A percentile compares a stretch with the other conserved stretches of the same genome.
Conservation (phyloP, 2,329 filamentous ascomycete species). For the Verticillium nubilum region DNA sequence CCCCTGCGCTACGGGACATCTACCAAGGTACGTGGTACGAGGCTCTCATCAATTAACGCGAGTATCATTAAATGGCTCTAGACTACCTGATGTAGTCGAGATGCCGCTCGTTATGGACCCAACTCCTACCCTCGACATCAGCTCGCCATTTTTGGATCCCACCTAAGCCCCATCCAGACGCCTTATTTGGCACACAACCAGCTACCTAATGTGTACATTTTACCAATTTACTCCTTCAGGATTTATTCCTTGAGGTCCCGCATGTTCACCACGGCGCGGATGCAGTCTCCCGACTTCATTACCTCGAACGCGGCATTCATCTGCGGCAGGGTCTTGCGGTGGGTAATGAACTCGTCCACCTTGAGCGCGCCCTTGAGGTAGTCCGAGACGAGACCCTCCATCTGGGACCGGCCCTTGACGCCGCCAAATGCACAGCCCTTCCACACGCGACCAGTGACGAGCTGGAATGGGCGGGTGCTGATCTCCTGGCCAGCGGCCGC, state of each 20-base stretch:
- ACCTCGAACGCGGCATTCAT: constrained; percentile 89
- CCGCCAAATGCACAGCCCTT: constrained; percentile 97
- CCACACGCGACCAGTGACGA: constrained; percentile 97
- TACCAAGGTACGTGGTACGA: neutral
- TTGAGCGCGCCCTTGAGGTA: constrained; percentile 88
- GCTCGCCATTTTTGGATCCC: neutral
- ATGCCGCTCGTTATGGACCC: neutral
- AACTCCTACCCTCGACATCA: neutral
- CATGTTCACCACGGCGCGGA: constrained; percentile 83
- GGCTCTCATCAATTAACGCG: neutral
- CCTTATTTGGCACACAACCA: neutral
- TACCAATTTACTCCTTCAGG: neutral
- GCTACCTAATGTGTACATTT: neutral
- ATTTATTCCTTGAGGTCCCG: constrained; percentile 20
- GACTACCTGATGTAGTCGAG: neutral
- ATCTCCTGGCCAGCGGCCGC: constrained; percentile 96
- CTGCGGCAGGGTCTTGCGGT: constrained; percentile 73
- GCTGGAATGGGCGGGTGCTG: constrained; percentile 89
- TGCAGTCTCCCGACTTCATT: constrained; percentile 97
- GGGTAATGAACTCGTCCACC: constrained; percentile 99
- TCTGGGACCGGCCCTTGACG: constrained; percentile 93
- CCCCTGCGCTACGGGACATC: neutral
- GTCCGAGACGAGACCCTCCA: constrained; percentile 80
- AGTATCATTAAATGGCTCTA: neutral
- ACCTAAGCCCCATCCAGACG: neutral